Conservation (phyloP, 768 basidiomycete species). For the Hygrophorus russula region DNA sequence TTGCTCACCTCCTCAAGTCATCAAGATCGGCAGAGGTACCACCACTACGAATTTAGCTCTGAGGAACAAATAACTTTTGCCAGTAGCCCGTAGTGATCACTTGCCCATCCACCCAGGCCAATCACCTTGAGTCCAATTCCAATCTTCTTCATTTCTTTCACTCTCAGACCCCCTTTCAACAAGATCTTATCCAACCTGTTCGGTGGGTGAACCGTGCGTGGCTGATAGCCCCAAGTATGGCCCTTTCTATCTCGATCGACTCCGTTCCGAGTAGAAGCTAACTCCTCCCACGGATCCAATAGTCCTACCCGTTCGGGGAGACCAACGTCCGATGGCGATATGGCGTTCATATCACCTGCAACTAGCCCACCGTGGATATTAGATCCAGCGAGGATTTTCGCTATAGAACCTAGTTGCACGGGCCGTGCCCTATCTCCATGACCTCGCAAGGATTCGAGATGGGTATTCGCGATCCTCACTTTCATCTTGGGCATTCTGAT, state of each 20-base stretch:
- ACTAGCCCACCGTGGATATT: constrained; percentile 30
- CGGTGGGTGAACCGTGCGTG: constrained; percentile 28
- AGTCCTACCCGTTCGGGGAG: constrained; percentile 28
- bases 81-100: constrained; percentile 58
- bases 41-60: no score
- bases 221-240: constrained; percentile 40
- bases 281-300: constrained; percentile 27
- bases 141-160: constrained; percentile 38
- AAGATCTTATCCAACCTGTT: constrained; percentile 58
- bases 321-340: constrained; percentile 21
- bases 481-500: constrained; percentile 13
- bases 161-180: constrained; percentile 42
- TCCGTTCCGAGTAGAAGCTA: no score
- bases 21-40: no score
- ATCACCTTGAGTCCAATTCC: constrained; percentile 42
- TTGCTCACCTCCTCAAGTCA: no score
- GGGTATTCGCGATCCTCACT: constrained; percentile 38
- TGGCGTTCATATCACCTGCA: constrained; percentile 43
- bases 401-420: constrained; percentile 27
- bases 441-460: constrained; percentile 36
- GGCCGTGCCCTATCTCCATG: constrained; percentile 22
- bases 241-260: no score
- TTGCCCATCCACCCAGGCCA: constrained; percentile 36
- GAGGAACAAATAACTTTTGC: constrained; percentile 2
- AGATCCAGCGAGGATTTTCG: constrained; percentile 19